A percentile compares a stretch with the other conserved stretches of the same genome.
Evolutionary conservation across 2,329 filamentous ascomycete species (phyloP).

Genomic region (Colletotrichum spinosum): DNA sequence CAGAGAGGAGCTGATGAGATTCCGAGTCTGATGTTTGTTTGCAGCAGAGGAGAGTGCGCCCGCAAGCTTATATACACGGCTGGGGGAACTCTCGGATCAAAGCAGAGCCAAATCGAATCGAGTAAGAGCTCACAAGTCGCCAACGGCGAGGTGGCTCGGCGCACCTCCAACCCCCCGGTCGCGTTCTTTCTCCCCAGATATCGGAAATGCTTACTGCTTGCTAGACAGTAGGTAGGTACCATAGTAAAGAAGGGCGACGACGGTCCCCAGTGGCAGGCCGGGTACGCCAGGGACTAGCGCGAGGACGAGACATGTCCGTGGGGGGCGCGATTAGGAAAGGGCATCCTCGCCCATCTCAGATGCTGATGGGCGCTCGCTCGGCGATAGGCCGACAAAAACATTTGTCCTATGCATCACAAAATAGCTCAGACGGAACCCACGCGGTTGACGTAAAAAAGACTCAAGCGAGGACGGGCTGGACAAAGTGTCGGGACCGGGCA

Average conservation of each 20-base stretch:
- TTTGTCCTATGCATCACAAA: conserved; percentile 34
- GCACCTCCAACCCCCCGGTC: conserved; percentile 15
- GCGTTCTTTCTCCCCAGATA: conserved; percentile 11
- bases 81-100: conserved; percentile 25
- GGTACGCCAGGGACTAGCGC: conserved; percentile 27
- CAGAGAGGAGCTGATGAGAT: conserved; percentile 31
- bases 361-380: conserved; percentile 27
- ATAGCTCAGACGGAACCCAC: conserved; percentile 28
- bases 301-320: conserved; percentile 32
- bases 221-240: too few relatives aligned
- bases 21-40: conserved; percentile 2
- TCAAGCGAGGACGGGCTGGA: conserved; percentile 31
- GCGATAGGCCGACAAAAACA: conserved; percentile 16
- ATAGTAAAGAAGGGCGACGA: too few relatives aligned
- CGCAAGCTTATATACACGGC: conserved; percentile 36
- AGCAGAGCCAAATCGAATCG: conserved; percentile 32
- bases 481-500: conserved; percentile 36
- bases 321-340: conserved; percentile 25
- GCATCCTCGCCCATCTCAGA: conserved; percentile 24
- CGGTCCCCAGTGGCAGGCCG: conserved; percentile 18
- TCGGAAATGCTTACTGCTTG: conserved; percentile 19
- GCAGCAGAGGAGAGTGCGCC: conserved; percentile 18
- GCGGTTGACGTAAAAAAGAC: conserved; percentile 36
- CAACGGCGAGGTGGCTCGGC: conserved; percentile 21
- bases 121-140: conserved; percentile 30